Base-by-base conservation (phyloP, 495 filamentous ascomycete genomes). In the Podospora pseudocomata region DNA sequence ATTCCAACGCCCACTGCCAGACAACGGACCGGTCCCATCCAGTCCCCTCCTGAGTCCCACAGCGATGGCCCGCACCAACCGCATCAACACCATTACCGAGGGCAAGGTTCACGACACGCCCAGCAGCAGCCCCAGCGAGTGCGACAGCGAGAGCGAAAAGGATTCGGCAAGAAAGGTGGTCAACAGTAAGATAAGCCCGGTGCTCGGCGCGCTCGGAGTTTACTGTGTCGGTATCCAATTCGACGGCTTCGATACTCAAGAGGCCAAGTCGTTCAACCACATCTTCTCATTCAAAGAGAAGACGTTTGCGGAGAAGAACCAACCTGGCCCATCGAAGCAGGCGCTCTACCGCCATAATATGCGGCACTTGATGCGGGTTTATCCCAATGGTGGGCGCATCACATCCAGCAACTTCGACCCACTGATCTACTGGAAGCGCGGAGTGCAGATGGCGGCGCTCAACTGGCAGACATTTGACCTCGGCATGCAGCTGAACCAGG, bases 401-500 rank as follows among this genome's bases (percentile, higher is more conserved):
- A 84, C 85, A 44, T 98, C 95, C 5, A 89, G 89, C 66, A 99
- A 99, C 77, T 97, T 97, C 72, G 92, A 98, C 73, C 95, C 95
- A 0, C 84, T 93, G 65, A 87, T 88, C 66, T 95, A 92, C 77
- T 99, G 95, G 95, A 87, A 95, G 59, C 91, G 91, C 63, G 95
- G 95, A 34, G 95, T 97, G 11, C 94, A 97, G 77, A 97, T 97
- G 94, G 92, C 88, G 3, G 95, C 95, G 1, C 83, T 97, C 69
- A 99, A 99, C 77, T 99, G 95, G 95, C 95, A 99, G 77, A 99
- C 94, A 0, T 97, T 95, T 72, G 95, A 98, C 72, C 84, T 93
- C 32, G 91, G 92, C 18, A 93, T 96, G 88, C 93, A 98, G 76
- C 82, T 97, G 75, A 98, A 98, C 72, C 91, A 94, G 65, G 95